phyloP scores from a whole-genome alignment of 305 asterid species.

The Fraxinus xanthoxyloides region DNA sequence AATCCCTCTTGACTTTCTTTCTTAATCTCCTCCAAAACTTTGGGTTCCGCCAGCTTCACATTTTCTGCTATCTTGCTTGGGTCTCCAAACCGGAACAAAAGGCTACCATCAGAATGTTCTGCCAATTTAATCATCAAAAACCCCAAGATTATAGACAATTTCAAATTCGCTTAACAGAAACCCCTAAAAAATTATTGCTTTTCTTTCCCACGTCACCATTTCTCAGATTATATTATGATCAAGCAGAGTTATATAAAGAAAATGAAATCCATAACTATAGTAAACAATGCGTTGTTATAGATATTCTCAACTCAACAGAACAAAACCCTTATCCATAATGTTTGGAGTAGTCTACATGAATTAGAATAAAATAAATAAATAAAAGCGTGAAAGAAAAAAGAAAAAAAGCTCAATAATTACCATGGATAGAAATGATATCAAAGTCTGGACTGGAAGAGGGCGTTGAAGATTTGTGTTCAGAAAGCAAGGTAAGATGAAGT shows the following conservation, averaged over 20 bases:
- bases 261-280: not conserved
- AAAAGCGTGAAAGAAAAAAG: not conserved
- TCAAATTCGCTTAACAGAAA: slow-evolving; percentile 16
- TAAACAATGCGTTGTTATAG: not conserved
- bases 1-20: slow-evolving; percentile 27
- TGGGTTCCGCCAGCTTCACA: slow-evolving; percentile 39
- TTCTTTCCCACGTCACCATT: not conserved
- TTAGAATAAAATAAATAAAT: not conserved
- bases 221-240: not conserved
- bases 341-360: not conserved
- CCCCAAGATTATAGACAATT: slow-evolving; percentile 20
- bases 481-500: slow-evolving; percentile 33
- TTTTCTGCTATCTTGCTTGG: slow-evolving; percentile 45
- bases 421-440: slow-evolving; percentile 60
- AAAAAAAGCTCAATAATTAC: slow-evolving; percentile 26
- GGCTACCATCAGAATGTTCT: slow-evolving; percentile 80
- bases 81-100: slow-evolving; percentile 76
- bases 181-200: slow-evolving; percentile 1
- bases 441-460: slow-evolving; percentile 24
- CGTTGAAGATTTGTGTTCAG: slow-evolving; percentile 33
- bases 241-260: not conserved
- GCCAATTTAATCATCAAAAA: slow-evolving; percentile 35
- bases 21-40: slow-evolving; percentile 23
- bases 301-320: not conserved
- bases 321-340: not conserved